phyloP scores from a whole-genome alignment of 345 rosid species.

The Eucalyptus curtisii region DNA sequence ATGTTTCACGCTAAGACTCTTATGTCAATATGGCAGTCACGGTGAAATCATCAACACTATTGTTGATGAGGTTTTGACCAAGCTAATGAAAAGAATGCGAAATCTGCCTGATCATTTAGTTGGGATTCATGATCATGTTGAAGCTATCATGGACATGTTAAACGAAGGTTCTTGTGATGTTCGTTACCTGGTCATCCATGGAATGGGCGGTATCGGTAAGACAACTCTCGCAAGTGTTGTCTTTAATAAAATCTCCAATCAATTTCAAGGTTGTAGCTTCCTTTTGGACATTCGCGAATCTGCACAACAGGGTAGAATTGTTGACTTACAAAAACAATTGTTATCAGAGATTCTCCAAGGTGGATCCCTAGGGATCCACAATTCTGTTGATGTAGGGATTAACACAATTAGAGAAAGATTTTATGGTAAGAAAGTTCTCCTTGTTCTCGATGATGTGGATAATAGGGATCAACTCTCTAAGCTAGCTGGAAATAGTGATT shows the following conservation, averaged over 20 bases:
- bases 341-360: background rate
- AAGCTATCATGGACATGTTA: background rate
- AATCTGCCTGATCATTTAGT: background rate
- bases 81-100: background rate
- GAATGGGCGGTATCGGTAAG: background rate
- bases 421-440: background rate
- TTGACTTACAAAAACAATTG: background rate
- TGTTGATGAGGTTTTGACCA: background rate
- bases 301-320: background rate
- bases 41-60: background rate
- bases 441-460: background rate
- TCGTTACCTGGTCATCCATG: background rate
- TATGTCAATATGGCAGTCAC: background rate
- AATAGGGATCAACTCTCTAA: background rate
- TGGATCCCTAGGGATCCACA: background rate
- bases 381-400: background rate
- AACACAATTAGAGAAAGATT: background rate
- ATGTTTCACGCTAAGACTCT: background rate
- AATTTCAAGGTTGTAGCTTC: background rate
- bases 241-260: background rate
- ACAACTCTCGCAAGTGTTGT: background rate
- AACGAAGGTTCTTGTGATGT: background rate
- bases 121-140: background rate
- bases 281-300: background rate
- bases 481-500: background rate